Percentiles rank a stretch among this genome's conserved stretches.
These are phyloP conservation scores for Trichaptum fuscoviolaceum DNA, from an alignment of 768 basidiomycete species.

Conservation along the genomic window DNA sequence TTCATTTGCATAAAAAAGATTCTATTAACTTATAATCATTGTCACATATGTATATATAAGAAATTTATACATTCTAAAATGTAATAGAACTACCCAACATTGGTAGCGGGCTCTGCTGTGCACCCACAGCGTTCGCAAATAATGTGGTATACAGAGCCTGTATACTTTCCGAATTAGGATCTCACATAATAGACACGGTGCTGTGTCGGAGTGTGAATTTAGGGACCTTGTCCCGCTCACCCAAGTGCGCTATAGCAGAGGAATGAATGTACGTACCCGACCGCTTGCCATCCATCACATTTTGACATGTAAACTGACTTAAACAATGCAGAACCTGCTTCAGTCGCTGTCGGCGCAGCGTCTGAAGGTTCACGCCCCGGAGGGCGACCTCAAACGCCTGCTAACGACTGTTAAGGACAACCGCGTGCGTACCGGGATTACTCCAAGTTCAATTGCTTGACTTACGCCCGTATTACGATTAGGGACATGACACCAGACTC, in stretches of 20 bases:
- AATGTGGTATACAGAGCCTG: neutral
- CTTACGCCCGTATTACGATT: constrained; percentile 21
- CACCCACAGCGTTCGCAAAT: too few species aligned
- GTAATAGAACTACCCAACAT: too few species aligned
- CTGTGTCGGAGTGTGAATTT: constrained; percentile 23
- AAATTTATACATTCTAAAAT: too few species aligned
- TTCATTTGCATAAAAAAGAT: too few species aligned
- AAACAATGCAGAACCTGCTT: constrained; percentile 67
- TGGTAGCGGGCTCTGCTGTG: too few species aligned
- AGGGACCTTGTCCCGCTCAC: constrained; percentile 21
- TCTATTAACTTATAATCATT: too few species aligned
- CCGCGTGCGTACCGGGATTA: constrained; percentile 55
- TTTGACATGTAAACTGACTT: constrained; percentile 11
- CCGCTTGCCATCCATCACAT: constrained; percentile 23
- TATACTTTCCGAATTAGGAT: neutral
- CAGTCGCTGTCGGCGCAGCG: constrained; percentile 79
- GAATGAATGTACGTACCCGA: constrained; percentile 32
- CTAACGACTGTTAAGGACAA: constrained; percentile 82
- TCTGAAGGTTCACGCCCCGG: constrained; percentile 51
- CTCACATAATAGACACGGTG: constrained; percentile 1
- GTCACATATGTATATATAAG: too few species aligned
- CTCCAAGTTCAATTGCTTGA: constrained; percentile 11
- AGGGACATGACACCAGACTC: constrained; percentile 58
- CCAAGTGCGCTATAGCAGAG: constrained; percentile 22
- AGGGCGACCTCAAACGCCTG: constrained; percentile 75